phyloP scores from a whole-genome alignment of 2,329 filamentous ascomycete genomes.

The Monosporascus sp. region DNA sequence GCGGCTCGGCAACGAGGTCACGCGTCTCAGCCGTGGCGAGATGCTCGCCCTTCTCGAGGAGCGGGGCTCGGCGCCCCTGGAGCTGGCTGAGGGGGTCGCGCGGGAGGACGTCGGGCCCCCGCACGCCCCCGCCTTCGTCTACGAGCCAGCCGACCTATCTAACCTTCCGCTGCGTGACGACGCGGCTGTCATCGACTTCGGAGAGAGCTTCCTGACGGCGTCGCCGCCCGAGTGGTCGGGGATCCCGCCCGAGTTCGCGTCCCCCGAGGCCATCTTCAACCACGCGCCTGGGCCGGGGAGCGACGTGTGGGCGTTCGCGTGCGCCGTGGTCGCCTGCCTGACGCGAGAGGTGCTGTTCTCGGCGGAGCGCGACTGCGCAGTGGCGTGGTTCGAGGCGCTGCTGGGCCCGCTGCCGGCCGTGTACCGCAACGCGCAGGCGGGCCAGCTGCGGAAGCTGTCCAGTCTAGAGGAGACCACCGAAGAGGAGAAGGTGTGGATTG shows the following conservation, averaged over 20 bases:
- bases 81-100: too few relatives aligned
- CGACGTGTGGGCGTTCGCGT: slow-evolving; percentile 3
- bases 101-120: too few relatives aligned
- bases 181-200: slow-evolving; percentile 1
- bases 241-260: slow-evolving; percentile 1
- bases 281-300: background rate
- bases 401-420: background rate
- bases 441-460: background rate
- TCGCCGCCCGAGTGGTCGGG: background rate
- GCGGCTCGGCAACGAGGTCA: background rate
- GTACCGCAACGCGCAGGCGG: background rate
- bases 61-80: background rate
- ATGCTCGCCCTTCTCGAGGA: background rate
- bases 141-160: background rate
- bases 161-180: background rate
- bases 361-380: background rate
- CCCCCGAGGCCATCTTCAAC: background rate
- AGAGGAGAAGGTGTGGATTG: background rate
- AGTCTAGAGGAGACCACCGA: background rate
- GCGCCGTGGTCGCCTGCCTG: background rate
- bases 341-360: background rate
- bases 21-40: background rate
- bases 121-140: background rate
- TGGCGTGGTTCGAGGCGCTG: background rate
- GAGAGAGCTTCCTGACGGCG: background rate